These are phyloP conservation scores for Zymoseptoria brevis DNA, from an alignment of 2,329 filamentous ascomycete species.

Conservation along the genomic window DNA sequence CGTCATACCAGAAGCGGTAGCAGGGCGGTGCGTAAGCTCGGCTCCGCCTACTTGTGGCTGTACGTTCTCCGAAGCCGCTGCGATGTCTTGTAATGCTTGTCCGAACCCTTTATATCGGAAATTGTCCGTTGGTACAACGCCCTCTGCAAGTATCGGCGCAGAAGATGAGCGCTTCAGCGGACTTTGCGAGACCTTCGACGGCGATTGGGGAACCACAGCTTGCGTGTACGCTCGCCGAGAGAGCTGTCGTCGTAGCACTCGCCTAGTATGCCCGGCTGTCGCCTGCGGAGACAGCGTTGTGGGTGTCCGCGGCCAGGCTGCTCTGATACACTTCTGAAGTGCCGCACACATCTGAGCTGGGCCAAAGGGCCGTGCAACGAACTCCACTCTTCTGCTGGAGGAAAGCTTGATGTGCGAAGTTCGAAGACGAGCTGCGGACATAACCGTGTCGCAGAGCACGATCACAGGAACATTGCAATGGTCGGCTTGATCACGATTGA, in stretches of 20 bases:
- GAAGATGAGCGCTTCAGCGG: background rate
- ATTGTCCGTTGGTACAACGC: background rate
- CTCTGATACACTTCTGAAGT: conserved; percentile 2
- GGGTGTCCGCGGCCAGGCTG: background rate
- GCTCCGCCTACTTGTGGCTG: too few species aligned
- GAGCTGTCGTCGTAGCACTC: background rate
- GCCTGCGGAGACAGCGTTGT: background rate
- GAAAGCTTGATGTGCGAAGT: background rate
- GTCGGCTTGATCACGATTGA: background rate
- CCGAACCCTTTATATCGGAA: background rate
- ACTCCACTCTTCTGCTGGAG: background rate
- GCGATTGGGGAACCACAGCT: background rate
- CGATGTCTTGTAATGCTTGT: background rate
- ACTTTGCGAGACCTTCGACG: background rate
- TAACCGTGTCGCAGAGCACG: conserved; percentile 2
- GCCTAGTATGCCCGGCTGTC: background rate
- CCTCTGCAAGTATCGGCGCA: background rate
- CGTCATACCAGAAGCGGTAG: background rate
- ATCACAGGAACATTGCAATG: background rate
- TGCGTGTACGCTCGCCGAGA: background rate
- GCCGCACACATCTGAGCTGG: conserved; percentile 3
- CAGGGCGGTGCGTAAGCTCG: background rate
- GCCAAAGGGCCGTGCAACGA: conserved; percentile 5
- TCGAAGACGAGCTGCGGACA: background rate
- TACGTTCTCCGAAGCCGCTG: background rate